phyloP scores from a whole-genome alignment of 139 green algal species.

The Tetratostichococcus sp. region DNA sequence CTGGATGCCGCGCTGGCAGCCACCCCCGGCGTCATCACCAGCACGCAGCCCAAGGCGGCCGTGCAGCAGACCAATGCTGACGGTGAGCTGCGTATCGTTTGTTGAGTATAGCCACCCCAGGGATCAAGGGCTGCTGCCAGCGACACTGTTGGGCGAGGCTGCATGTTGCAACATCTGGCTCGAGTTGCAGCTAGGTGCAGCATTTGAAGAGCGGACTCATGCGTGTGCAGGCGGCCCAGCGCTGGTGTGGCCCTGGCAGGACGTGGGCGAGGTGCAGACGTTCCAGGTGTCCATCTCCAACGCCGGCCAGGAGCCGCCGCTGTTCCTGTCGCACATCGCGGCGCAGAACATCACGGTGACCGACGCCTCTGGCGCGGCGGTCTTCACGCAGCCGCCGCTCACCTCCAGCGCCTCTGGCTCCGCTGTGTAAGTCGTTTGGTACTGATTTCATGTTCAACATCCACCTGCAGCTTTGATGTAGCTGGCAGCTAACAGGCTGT shows the following conservation, averaged over 20 bases:
- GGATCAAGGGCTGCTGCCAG: no score
- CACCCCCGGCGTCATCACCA: neutral
- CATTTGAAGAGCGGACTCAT: no score
- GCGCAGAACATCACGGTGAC: neutral
- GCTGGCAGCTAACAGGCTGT: no score
- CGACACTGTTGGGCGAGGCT: no score
- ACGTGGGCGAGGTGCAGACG: neutral
- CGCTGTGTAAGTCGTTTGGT: neutral
- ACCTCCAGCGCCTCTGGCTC: neutral
- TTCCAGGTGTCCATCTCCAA: neutral
- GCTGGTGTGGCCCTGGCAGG: neutral
- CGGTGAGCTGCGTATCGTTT: neutral
- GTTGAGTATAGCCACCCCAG: no score
- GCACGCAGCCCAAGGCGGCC: neutral
- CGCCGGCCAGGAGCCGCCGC: neutral
- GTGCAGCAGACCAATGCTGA: neutral
- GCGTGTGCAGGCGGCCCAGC: neutral
- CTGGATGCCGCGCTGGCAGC: neutral
- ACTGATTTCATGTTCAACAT: no score
- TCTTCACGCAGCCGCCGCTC: neutral
- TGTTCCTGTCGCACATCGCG: slow-evolving; percentile 1
- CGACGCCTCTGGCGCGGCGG: neutral
- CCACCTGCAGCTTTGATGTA: no score
- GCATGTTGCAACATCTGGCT: no score
- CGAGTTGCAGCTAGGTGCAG: no score